Evolutionary conservation across 371 early-diverging fungal species (phyloP), one percentile per base, ranked within the genome.

Genomic region (Mortierella sp.): DNA sequence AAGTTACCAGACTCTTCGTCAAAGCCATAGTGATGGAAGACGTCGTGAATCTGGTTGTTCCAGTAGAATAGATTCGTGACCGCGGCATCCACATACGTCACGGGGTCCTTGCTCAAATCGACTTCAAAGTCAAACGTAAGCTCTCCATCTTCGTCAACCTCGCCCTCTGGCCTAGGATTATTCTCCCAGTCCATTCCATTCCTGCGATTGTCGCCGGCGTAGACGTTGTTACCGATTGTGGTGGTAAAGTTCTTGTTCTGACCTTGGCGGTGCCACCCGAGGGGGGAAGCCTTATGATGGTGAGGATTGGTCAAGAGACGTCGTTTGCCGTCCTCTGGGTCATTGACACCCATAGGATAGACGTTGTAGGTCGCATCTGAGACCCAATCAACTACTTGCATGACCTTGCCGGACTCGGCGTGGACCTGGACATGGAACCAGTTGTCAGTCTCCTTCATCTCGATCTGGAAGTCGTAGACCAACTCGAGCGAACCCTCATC

Each of bases 1-100:
- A 98, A 98, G 83, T 98, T 98, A 30, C 99, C 99, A 21, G 95
- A 83, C 57, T 86, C 85, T 79, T 98, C 99, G 75, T 92, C 90
- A 78, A 97, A 98, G 0, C 99, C 99, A 68, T 97, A 98, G 47
- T 88, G 83, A 80, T 94, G 91, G 76, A 88, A 89, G 75, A 95
- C 78, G 68, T 95, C 95, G 80, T 95, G 95, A 47, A 90, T 83
- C 78, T 84, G 75, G 79, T 98, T 98, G 81, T 92, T 93, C 89
- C 92, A 93, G 83, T 97, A 99, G 75, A 98, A 98, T 49, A 96
- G 79, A 80, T 98, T 96, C 61, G 95, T 91, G 28, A 97, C 86
- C 0, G 97, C 92, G 0, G 94, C 94, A 68, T 97, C 93, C 39
- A 93, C 73, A 69, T 98, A 97, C 6, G 86, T 78, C 4, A 80